A percentile compares a stretch with the other conserved stretches of the same genome.
Conservation (phyloP, 2,329 filamentous ascomycete genomes). For the Fusarium sambucinum region DNA sequence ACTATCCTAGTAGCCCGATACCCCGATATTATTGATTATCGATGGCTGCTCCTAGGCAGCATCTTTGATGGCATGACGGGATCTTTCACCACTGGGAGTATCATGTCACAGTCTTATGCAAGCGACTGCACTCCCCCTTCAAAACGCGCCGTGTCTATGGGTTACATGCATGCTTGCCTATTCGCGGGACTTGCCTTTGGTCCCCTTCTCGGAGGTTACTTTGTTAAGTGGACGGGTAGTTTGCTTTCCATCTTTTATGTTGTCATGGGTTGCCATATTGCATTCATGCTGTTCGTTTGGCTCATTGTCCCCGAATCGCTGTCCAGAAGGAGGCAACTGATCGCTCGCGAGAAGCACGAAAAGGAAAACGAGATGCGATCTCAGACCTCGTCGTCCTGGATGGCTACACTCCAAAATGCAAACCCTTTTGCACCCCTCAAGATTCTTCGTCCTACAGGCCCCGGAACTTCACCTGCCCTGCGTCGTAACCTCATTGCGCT, state of each 20-base stretch:
- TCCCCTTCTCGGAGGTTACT: constrained; percentile 81
- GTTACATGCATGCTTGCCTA: constrained; percentile 88
- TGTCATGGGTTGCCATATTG: constrained; percentile 75
- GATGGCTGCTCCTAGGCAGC: constrained; percentile 81
- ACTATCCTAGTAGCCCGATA: constrained; percentile 83
- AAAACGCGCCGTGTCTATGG: constrained; percentile 84
- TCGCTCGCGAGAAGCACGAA: constrained; percentile 76
- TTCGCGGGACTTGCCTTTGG: constrained; percentile 91
- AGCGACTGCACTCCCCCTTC: constrained; percentile 88
- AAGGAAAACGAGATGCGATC: constrained; percentile 58
- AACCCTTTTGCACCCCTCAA: constrained; percentile 83
- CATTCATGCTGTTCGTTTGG: constrained; percentile 79
- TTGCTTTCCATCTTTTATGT: constrained; percentile 88
- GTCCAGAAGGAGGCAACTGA: constrained; percentile 75
- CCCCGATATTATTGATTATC: constrained; percentile 78
- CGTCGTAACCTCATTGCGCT: constrained; percentile 86
- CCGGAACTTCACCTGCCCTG: constrained; percentile 68
- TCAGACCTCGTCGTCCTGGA: constrained; percentile 43
- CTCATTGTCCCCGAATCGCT: constrained; percentile 87
- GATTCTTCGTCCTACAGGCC: constrained; percentile 80
- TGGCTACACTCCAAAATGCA: constrained; percentile 56
- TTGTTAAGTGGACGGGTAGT: constrained; percentile 80
- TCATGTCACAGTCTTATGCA: constrained; percentile 85
- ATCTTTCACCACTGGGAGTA: constrained; percentile 85
- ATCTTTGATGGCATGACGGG: constrained; percentile 86